A percentile compares a stretch with the other conserved stretches of the same genome.
These are phyloP conservation scores for Beta macrorhiza DNA, from an alignment of 179 eudicot species.

Conservation along the genomic window DNA sequence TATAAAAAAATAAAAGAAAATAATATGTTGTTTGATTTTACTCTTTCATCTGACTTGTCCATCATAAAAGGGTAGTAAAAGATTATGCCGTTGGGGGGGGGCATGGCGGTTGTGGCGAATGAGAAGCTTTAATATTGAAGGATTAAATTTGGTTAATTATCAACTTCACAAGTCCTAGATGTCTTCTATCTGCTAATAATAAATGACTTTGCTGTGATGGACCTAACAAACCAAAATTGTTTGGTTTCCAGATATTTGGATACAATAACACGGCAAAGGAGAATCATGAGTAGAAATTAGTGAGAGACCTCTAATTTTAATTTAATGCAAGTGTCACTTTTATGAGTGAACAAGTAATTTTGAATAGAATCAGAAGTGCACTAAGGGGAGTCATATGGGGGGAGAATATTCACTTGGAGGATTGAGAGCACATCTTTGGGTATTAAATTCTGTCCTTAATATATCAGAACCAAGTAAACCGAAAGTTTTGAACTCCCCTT, in stretches of 20 bases:
- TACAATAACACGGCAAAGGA: not conserved
- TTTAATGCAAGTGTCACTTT: not conserved
- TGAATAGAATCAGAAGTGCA: not conserved
- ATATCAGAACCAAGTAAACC: conserved; percentile 12
- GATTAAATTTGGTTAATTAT: not conserved
- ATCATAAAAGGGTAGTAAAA: not conserved
- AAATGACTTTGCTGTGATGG: not conserved
- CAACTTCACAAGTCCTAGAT: not conserved
- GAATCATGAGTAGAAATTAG: not conserved
- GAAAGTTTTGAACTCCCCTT: not conserved
- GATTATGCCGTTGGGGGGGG: not conserved
- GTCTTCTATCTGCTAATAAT: not conserved
- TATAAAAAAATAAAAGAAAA: too few relatives aligned
- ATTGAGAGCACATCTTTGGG: not conserved
- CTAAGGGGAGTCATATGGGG: not conserved
- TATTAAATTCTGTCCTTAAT: not conserved
- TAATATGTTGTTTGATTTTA: not conserved
- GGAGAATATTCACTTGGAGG: not conserved
- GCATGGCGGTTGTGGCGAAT: not conserved
- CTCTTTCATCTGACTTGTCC: not conserved
- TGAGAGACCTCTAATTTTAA: not conserved
- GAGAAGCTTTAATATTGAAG: not conserved
- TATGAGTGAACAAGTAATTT: too few relatives aligned
- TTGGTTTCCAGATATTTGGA: not conserved
- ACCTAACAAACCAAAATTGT: not conserved